Evolutionary conservation across 129 eudicot species (phyloP).

Genomic region (Arctium lappa): DNA sequence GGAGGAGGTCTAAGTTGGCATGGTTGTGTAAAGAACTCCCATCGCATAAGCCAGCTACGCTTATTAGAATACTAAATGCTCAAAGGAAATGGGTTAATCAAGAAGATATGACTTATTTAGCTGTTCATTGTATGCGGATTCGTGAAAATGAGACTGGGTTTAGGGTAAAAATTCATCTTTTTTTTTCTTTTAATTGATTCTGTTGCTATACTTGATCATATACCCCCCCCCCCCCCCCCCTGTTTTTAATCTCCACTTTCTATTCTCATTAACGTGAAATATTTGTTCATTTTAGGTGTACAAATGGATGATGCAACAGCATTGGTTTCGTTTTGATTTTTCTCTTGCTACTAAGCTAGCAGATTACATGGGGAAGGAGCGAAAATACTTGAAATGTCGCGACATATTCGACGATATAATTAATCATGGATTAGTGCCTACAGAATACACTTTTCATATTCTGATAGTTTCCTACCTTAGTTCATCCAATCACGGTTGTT

Average conservation of each 20-base stretch:
- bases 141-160: slow-evolving; percentile 85
- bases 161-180: slow-evolving; percentile 40
- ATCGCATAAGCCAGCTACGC: slow-evolving; percentile 55
- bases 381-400: slow-evolving; percentile 71
- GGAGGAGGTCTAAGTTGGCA: slow-evolving; percentile 87
- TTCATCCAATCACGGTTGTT: slow-evolving; percentile 54
- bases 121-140: slow-evolving; percentile 82
- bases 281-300: slow-evolving; percentile 58
- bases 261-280: neutral
- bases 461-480: slow-evolving; percentile 80
- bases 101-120: slow-evolving; percentile 72
- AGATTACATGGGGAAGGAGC: slow-evolving; percentile 89
- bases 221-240: too few relatives aligned
- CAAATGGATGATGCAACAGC: slow-evolving; percentile 94
- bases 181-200: neutral
- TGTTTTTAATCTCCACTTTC: neutral
- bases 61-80: slow-evolving; percentile 61
- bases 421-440: slow-evolving; percentile 81
- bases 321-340: slow-evolving; percentile 86
- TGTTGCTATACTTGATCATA: neutral
- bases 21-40: slow-evolving; percentile 96
- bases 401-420: slow-evolving; percentile 76
- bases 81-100: slow-evolving; percentile 87
- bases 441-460: slow-evolving; percentile 84
- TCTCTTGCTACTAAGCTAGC: slow-evolving; percentile 85